Base-by-base conservation (phyloP, 2,329 filamentous ascomycete genomes). In the Pseudocercospora vitis region DNA sequence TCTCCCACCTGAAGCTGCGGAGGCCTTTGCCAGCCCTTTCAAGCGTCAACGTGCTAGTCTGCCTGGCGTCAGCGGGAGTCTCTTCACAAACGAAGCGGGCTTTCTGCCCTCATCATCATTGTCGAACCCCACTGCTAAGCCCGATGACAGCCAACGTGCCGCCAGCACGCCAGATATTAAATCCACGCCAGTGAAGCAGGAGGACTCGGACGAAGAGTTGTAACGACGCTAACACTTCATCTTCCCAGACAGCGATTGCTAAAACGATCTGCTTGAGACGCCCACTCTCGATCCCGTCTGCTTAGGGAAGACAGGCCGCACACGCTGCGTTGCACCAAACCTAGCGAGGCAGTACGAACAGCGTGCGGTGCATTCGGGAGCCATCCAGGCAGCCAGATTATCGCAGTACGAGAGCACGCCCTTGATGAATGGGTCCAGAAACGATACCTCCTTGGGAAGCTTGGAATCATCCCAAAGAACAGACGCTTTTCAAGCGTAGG, bases 21-120 rank as follows among this genome's bases (percentile, higher is more conserved):
- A 82, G 28, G 68, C 75, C 3, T 70, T 89, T 18, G 86, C 84
- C 45, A 89, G 86, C 60, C 88, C 88, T 1, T 78, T 89, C 63
- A 91, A 91, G 78, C 89, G 86, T 67, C 85, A 88, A 53, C 79
- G 88, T 29, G 81, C 85, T 1, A 88, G 84, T 63, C 64, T 83
- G 19, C 76, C 70, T 60, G 60, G 69, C 55, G 32, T 68, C 65
- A 28, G 60, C 67, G 60, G 65, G 63, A 47, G 54, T 29, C 57
- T 62, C 12, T 57, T 61, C 35, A 52, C 55, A 2, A 56, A 58
- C 42, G 62, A 61, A 29, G 50, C 53, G 11, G 53, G 24, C 21
- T 53, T 53, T 33, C 52, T 60, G 23, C 51, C 60, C 7, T 40
- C 53, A 11, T 61, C 59, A 12, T 58, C 55, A 11, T 33, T 48